A percentile compares a stretch with the other conserved stretches of the same genome.
Conservation (phyloP, 345 rosid genomes). For the Erysimum cheiranthoides region DNA sequence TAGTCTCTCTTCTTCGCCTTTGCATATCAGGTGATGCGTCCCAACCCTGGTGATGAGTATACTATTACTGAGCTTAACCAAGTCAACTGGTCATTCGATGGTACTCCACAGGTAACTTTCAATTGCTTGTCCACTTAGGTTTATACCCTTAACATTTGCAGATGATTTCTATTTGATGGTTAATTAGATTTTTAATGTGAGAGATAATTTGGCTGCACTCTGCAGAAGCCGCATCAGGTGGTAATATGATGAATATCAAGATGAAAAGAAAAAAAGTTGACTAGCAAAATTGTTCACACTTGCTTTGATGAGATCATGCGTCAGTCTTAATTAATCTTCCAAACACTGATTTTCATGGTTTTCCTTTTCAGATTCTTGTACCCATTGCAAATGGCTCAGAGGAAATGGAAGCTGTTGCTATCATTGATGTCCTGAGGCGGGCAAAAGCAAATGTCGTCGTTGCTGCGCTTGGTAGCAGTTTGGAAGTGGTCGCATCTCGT, state of each 20-base stretch:
- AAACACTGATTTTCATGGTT: constrained; percentile 7
- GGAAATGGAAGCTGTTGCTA: constrained; percentile 92
- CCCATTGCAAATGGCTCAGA: constrained; percentile 90
- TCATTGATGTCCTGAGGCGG: constrained; percentile 80
- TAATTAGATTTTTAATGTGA: background rate
- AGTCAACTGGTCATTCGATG: constrained; percentile 63
- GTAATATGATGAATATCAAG: constrained; percentile 4
- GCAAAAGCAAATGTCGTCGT: constrained; percentile 88
- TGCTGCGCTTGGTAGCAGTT: constrained; percentile 78
- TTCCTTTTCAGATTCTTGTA: constrained; percentile 74
- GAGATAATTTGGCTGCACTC: background rate
- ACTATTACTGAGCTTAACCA: constrained; percentile 75
- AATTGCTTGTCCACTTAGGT: background rate
- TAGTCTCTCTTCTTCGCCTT: background rate
- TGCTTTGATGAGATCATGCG: constrained; percentile 4
- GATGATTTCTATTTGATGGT: constrained; percentile 2
- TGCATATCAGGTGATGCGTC: constrained; percentile 67
- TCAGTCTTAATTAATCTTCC: background rate
- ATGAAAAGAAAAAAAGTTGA: background rate
- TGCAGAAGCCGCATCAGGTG: constrained; percentile 9
- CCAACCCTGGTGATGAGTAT: constrained; percentile 78
- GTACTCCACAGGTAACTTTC: constrained; percentile 63
- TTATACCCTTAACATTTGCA: background rate
- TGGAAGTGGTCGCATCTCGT: constrained; percentile 86
- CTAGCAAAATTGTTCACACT: background rate